These are phyloP conservation scores for Wickerhamomyces canadensis DNA, from an alignment of 805 yeast species.

Conservation along the genomic window DNA sequence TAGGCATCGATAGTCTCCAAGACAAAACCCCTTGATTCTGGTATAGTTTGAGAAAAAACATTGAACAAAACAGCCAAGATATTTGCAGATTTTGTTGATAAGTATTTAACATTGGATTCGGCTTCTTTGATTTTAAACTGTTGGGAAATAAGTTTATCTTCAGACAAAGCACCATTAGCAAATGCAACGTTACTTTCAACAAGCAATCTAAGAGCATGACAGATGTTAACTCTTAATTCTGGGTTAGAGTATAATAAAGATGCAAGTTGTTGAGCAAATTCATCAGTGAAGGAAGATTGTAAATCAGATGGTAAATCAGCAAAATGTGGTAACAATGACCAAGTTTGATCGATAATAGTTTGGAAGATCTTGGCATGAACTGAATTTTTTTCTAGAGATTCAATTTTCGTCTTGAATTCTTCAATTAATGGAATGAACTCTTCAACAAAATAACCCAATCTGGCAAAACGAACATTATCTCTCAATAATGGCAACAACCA, in stretches of 20 bases:
- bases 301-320: slow-evolving; percentile 83
- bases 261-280: slow-evolving; percentile 74
- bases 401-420: slow-evolving; percentile 45
- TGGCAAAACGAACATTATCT: slow-evolving; percentile 74
- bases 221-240: slow-evolving; percentile 72
- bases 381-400: slow-evolving; percentile 44
- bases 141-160: slow-evolving; percentile 53
- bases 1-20: slow-evolving; percentile 83
- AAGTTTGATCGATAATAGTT: slow-evolving; percentile 85
- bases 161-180: slow-evolving; percentile 50
- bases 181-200: slow-evolving; percentile 73
- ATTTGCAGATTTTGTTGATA: slow-evolving; percentile 65
- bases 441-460: slow-evolving; percentile 54
- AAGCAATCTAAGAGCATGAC: slow-evolving; percentile 71
- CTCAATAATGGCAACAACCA: slow-evolving; percentile 91
- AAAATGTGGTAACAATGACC: slow-evolving; percentile 88
- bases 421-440: slow-evolving; percentile 63
- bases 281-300: slow-evolving; percentile 55
- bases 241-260: slow-evolving; percentile 68
- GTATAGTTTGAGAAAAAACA: slow-evolving; percentile 83
- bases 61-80: slow-evolving; percentile 84
- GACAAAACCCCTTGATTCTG: slow-evolving; percentile 78
- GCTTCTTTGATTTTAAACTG: slow-evolving; percentile 56
- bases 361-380: slow-evolving; percentile 72
- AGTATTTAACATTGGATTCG: slow-evolving; percentile 49